These are phyloP conservation scores for Fusarium tupiense DNA, from an alignment of 2,329 filamentous ascomycete genomes.

Conservation along the genomic window DNA sequence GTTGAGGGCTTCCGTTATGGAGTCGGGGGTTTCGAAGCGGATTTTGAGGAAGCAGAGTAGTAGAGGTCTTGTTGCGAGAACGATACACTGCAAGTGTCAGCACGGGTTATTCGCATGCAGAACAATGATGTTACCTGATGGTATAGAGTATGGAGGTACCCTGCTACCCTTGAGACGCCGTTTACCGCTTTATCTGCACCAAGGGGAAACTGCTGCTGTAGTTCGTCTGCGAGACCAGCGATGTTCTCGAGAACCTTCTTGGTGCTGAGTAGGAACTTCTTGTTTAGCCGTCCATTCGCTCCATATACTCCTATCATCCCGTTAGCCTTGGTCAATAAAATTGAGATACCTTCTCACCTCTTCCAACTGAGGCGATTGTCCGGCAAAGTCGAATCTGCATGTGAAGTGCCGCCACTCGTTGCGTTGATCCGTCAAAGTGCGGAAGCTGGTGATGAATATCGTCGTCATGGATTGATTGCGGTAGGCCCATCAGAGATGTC, in stretches of 20 bases:
- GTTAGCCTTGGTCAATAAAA: neutral
- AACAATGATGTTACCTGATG: constrained; percentile 37
- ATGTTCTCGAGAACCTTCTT: constrained; percentile 45
- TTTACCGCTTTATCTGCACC: constrained; percentile 45
- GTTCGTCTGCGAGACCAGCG: constrained; percentile 44
- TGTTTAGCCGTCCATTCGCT: constrained; percentile 43
- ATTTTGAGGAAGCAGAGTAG: constrained; percentile 48
- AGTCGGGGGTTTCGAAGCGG: constrained; percentile 40
- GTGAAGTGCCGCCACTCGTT: constrained; percentile 42
- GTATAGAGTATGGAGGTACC: constrained; percentile 47
- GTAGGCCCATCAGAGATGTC: constrained; percentile 63
- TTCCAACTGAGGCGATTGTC: constrained; percentile 45
- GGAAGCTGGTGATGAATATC: constrained; percentile 57
- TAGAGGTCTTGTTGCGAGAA: constrained; percentile 46
- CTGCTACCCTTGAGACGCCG: constrained; percentile 46
- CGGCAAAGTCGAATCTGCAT: constrained; percentile 48
- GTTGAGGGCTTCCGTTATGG: constrained; percentile 46
- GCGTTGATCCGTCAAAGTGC: constrained; percentile 40
- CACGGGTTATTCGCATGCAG: accelerated
- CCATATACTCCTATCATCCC: constrained; percentile 42
- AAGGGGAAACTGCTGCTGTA: constrained; percentile 45
- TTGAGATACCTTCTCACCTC: constrained; percentile 31
- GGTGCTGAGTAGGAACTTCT: constrained; percentile 45
- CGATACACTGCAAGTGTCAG: constrained; percentile 41
- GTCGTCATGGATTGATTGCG: constrained; percentile 60